phyloP scores from a whole-genome alignment of 768 basidiomycete species.

The Xerocomellus intermedius region DNA sequence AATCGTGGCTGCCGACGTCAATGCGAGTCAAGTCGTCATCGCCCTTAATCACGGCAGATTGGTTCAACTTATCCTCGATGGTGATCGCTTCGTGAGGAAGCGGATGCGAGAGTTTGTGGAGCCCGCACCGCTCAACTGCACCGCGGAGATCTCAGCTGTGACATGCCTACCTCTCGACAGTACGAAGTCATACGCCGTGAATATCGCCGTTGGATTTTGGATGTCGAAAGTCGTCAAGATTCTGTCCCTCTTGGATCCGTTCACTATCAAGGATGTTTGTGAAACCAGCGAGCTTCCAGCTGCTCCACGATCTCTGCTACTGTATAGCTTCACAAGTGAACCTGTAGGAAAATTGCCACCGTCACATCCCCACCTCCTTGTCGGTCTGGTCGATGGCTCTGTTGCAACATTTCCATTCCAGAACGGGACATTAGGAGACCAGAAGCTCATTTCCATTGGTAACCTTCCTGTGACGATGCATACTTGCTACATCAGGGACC shows the following conservation, averaged over 20 bases:
- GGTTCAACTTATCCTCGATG: constrained; percentile 47
- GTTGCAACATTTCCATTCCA: constrained; percentile 55
- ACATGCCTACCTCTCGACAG: constrained; percentile 59
- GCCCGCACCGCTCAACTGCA: constrained; percentile 14
- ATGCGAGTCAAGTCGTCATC: constrained; percentile 63
- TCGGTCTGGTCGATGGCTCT: constrained; percentile 75
- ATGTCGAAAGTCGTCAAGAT: constrained; percentile 61
- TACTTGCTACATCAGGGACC: constrained; percentile 52
- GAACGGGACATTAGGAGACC: constrained; percentile 41
- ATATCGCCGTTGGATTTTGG: constrained; percentile 77
- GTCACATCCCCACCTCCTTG: constrained; percentile 58
- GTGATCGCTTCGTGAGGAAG: constrained; percentile 35
- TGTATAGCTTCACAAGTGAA: constrained; percentile 58
- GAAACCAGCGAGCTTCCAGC: constrained; percentile 36
- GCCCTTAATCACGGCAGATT: constrained; percentile 56
- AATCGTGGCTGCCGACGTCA: constrained; percentile 69
- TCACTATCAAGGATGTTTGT: constrained; percentile 23
- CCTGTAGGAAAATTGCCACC: constrained; percentile 33
- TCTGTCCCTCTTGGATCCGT: constrained; percentile 35
- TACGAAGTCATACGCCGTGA: constrained; percentile 42
- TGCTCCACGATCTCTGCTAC: constrained; percentile 45
- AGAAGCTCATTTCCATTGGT: constrained; percentile 65
- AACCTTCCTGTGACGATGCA: constrained; percentile 62
- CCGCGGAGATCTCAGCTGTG: constrained; percentile 65
- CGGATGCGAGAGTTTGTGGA: constrained; percentile 26